These are phyloP conservation scores for Ustilago bromivora DNA, from an alignment of 1,284 basidiomycete species.

Conservation along the genomic window DNA sequence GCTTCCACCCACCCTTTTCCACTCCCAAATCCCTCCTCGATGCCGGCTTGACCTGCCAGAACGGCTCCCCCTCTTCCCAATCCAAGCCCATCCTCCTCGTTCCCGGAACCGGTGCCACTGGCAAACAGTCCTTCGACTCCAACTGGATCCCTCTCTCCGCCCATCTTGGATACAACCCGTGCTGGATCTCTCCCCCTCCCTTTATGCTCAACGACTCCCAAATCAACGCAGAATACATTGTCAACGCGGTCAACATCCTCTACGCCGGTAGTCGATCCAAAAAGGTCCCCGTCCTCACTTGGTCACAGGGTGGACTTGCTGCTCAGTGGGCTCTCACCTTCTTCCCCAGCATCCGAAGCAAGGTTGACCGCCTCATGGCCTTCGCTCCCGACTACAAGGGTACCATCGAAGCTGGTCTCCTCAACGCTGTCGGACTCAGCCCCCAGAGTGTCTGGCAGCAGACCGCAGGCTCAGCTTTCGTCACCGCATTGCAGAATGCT, in stretches of 20 bases:
- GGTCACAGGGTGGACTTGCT: conserved; percentile 40
- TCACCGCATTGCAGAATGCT: conserved; percentile 35
- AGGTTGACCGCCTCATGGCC: conserved; percentile 33
- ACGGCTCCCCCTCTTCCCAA: conserved; percentile 30
- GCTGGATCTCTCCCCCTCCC: conserved; percentile 41
- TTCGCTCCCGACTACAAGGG: conserved; percentile 49
- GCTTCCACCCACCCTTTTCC: conserved; percentile 27
- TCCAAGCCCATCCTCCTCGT: conserved; percentile 44
- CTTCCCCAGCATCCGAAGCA: conserved; percentile 33
- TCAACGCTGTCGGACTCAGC: conserved; percentile 3
- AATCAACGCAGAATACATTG: conserved; percentile 48
- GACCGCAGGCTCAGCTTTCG: conserved; percentile 13
- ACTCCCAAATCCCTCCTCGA: conserved; percentile 16
- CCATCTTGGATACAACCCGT: conserved; percentile 31
- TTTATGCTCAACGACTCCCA: conserved; percentile 46
- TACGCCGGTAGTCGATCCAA: conserved; percentile 10
- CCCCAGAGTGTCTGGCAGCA: conserved; percentile 42
- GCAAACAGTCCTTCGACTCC: conserved; percentile 31
- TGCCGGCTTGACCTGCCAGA: conserved; percentile 19
- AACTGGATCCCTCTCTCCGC: conserved; percentile 43
- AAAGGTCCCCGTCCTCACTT: conserved; percentile 38
- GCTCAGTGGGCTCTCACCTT: conserved; percentile 40
- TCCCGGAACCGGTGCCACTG: conserved; percentile 38
- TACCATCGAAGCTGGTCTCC: conserved; percentile 16
- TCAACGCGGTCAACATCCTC: conserved; percentile 36